phyloP scores from a whole-genome alignment of 371 early-diverging fungal genomes.

The Lichtheimia ornata region DNA sequence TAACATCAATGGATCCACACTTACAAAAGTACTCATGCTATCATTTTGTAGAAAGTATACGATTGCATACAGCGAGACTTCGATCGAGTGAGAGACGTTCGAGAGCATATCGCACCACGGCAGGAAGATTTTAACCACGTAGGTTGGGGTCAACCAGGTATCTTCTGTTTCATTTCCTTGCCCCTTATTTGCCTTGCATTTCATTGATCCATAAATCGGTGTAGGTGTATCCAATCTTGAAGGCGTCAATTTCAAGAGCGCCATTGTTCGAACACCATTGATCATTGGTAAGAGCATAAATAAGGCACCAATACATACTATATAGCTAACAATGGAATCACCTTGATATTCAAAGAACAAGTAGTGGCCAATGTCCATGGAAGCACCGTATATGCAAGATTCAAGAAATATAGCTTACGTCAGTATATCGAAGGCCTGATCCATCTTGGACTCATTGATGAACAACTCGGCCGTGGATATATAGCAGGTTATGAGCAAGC shows the following conservation, averaged over 20 bases:
- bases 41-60: conserved; percentile 52
- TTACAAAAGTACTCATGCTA: neutral
- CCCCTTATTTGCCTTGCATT: too few species aligned
- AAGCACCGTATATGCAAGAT: conserved; percentile 42
- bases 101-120: conserved; percentile 54
- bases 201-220: too few species aligned
- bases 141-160: conserved; percentile 68
- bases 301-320: neutral
- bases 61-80: conserved; percentile 56
- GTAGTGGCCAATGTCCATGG: conserved; percentile 39
- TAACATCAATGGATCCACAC: too few species aligned
- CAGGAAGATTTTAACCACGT: conserved; percentile 55
- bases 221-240: conserved; percentile 34
- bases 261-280: conserved; percentile 64
- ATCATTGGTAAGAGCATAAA: conserved; percentile 51
- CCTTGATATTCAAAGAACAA: conserved; percentile 30
- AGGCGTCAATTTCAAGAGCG: conserved; percentile 62
- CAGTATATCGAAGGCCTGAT: conserved; percentile 60
- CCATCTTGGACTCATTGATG: conserved; percentile 46
- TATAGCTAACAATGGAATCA: neutral
- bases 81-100: conserved; percentile 52
- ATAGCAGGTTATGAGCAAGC: conserved; percentile 59
- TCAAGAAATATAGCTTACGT: conserved; percentile 51
- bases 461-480: conserved; percentile 51
- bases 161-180: neutral